These are phyloP conservation scores for Nothophaeocryptopus gaeumannii DNA, from an alignment of 2,329 filamentous ascomycete genomes.

Conservation along the genomic window DNA sequence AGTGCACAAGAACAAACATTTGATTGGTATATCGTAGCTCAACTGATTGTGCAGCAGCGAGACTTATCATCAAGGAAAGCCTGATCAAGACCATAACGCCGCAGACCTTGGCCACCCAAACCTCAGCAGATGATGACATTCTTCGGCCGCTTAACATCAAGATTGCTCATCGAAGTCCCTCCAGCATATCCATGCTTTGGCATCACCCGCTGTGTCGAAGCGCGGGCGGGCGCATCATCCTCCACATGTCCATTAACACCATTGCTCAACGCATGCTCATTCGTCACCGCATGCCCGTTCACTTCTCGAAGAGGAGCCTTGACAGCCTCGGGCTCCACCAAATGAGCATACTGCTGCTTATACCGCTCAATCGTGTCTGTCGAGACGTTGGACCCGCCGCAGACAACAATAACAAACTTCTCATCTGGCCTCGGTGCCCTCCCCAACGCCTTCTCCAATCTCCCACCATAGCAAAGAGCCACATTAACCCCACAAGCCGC, in stretches of 20 bases:
- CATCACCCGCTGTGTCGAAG: not conserved
- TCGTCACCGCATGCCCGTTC: constrained; percentile 3
- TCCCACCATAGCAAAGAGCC: constrained; percentile 63
- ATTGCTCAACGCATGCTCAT: constrained; percentile 1
- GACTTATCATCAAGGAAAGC: no score
- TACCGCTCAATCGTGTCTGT: constrained; percentile 52
- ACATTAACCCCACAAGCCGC: constrained; percentile 81
- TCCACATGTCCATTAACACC: constrained; percentile 3
- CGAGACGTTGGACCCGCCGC: constrained; percentile 61
- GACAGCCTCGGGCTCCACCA: constrained; percentile 5
- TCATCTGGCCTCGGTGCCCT: constrained; percentile 60
- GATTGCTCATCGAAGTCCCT: constrained; percentile 6
- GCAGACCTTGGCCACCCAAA: no score
- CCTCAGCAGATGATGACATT: constrained; percentile 11
- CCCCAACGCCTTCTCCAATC: constrained; percentile 58
- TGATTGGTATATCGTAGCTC: no score
- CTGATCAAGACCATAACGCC: no score
- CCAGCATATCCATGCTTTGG: constrained; percentile 6
- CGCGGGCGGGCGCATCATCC: not conserved
- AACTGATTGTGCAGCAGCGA: no score
- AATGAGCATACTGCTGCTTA: constrained; percentile 39
- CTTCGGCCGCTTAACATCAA: constrained; percentile 5
- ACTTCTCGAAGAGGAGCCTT: constrained; percentile 4
- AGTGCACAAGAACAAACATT: no score
- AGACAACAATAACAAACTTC: constrained; percentile 81